phyloP scores from a whole-genome alignment of 371 early-diverging fungal genomes.

The Mucor circinelloides region DNA sequence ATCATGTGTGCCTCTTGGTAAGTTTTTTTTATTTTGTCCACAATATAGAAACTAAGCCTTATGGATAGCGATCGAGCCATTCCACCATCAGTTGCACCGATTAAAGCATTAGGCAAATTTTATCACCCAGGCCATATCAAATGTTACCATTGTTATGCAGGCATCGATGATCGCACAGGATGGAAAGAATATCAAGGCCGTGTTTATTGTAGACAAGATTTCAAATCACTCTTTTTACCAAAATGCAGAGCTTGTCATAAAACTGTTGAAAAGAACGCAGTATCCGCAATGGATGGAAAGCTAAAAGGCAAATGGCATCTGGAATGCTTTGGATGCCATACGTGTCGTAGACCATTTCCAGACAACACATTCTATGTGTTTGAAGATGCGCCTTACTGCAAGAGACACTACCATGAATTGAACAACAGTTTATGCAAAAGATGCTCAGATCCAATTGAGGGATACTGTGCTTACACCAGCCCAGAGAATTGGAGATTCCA shows the following conservation, averaged over 20 bases:
- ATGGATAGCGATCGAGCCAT: constrained; percentile 49
- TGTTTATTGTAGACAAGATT: constrained; percentile 81
- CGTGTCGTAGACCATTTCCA: constrained; percentile 79
- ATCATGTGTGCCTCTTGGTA: constrained; percentile 59
- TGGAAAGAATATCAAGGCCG: constrained; percentile 75
- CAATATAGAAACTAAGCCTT: neutral
- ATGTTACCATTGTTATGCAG: constrained; percentile 67
- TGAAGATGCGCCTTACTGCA: constrained; percentile 82
- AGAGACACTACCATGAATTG: constrained; percentile 79
- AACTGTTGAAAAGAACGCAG: constrained; percentile 74
- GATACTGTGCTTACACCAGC: constrained; percentile 80
- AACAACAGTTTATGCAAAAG: constrained; percentile 80
- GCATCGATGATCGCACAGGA: constrained; percentile 69
- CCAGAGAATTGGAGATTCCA: constrained; percentile 62
- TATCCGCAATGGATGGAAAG: constrained; percentile 78
- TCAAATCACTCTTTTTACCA: constrained; percentile 61
- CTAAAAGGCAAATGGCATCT: constrained; percentile 82
- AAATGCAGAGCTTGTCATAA: constrained; percentile 69
- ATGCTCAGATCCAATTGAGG: constrained; percentile 83
- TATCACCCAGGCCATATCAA: constrained; percentile 73
- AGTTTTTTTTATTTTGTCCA: neutral
- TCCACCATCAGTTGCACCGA: constrained; percentile 44
- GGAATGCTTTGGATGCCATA: constrained; percentile 58
- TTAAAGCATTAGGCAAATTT: constrained; percentile 63
- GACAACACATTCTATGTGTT: constrained; percentile 87